These are phyloP conservation scores for Xylariales sp. DNA, from an alignment of 2,329 filamentous ascomycete genomes.

Conservation along the genomic window DNA sequence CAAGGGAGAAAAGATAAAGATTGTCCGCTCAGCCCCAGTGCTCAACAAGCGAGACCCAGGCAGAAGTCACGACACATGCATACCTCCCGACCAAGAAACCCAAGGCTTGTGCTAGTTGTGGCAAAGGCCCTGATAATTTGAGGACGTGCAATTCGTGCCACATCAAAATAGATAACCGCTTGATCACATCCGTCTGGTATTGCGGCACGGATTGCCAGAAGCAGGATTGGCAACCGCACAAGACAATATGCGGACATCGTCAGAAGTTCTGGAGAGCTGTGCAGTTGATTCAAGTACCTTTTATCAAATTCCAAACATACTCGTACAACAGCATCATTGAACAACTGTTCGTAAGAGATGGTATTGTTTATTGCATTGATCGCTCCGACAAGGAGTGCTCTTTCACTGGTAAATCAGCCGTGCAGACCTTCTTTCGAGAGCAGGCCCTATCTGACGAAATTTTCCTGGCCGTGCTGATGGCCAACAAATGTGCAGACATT, in stretches of 20 bases:
- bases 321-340: no score
- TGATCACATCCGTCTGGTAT: no score
- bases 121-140: neutral
- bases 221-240: neutral
- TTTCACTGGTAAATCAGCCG: no score
- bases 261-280: conserved; percentile 1
- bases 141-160: no score
- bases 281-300: neutral
- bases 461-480: no score
- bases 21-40: neutral
- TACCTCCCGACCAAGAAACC: neutral
- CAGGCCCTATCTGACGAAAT: no score
- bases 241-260: neutral
- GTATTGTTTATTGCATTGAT: no score
- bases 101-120: neutral
- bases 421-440: no score
- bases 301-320: neutral
- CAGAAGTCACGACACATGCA: neutral
- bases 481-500: no score
- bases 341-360: no score
- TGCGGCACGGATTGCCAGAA: neutral
- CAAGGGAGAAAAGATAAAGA: conserved; percentile 4
- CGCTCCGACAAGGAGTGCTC: no score
- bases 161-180: no score
- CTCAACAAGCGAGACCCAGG: neutral